Conservation (phyloP, 345 rosid species). For the Physaria fendleri region DNA sequence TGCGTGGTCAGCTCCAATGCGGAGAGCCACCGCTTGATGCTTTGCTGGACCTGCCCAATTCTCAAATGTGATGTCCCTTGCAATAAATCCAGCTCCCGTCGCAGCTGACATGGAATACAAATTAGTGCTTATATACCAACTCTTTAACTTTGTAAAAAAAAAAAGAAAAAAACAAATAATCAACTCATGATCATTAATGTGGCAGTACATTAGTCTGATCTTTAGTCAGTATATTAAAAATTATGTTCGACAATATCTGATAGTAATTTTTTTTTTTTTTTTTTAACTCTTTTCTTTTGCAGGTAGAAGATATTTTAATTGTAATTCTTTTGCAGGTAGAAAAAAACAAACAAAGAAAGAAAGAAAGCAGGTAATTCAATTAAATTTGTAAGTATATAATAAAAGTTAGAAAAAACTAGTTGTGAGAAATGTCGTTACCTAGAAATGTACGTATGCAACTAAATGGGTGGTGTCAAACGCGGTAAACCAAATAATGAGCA, state of each 20-base stretch:
- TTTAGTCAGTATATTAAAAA: not conserved
- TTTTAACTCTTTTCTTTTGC: too few relatives aligned
- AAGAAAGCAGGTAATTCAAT: not conserved
- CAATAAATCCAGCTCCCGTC: conserved; percentile 87
- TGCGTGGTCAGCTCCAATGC: conserved; percentile 88
- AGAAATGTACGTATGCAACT: conserved; percentile 11
- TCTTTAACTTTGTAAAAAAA: not conserved
- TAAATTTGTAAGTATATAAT: not conserved
- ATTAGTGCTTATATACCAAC: not conserved
- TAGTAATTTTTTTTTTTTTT: not conserved
- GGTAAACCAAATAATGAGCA: conserved; percentile 4
- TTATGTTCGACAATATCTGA: not conserved
- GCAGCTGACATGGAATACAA: conserved; percentile 48
- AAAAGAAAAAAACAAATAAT: not conserved
- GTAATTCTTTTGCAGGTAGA: not conserved
- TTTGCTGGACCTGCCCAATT: conserved; percentile 83
- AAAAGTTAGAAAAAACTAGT: not conserved
- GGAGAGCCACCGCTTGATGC: conserved; percentile 98
- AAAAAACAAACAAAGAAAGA: not conserved
- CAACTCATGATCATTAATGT: not conserved
- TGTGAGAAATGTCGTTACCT: not conserved
- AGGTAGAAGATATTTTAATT: too few relatives aligned
- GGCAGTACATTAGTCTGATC: not conserved
- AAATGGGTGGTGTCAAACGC: conserved; percentile 26
- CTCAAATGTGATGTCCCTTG: conserved; percentile 83